Evolutionary conservation across 768 basidiomycete species (phyloP).

Genomic region (Favolaschia claudopus): DNA sequence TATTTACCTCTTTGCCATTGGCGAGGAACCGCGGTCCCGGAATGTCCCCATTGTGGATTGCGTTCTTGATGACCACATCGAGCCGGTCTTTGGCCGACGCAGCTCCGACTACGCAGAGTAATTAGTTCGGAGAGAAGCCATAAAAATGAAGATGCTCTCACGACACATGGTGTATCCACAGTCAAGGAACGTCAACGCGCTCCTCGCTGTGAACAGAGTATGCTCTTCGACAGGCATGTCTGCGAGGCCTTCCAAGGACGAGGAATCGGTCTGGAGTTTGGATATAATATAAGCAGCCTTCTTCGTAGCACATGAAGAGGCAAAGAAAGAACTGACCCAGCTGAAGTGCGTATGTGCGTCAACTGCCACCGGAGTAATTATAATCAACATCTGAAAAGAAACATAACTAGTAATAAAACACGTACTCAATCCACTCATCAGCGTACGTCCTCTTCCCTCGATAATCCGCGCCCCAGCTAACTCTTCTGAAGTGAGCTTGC

Average conservation of each 20-base stretch:
- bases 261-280: constrained; percentile 33
- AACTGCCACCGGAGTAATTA: constrained; percentile 18
- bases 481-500: constrained; percentile 28
- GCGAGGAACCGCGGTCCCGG: constrained; percentile 45
- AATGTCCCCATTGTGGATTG: constrained; percentile 42
- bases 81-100: constrained; percentile 42
- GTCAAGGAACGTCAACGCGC: constrained; percentile 42
- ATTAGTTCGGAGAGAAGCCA: neutral
- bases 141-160: neutral
- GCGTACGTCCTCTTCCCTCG: constrained; percentile 40
- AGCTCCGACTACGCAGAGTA: constrained; percentile 33
- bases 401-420: neutral
- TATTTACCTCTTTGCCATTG: constrained; percentile 37
- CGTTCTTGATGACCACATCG: constrained; percentile 42
- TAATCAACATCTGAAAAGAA: neutral
- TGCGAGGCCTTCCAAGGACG: constrained; percentile 38
- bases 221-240: constrained; percentile 41
- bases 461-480: constrained; percentile 32
- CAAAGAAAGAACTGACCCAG: constrained; percentile 17
- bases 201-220: constrained; percentile 36
- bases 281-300: neutral
- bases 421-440: constrained; percentile 45
- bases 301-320: neutral
- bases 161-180: constrained; percentile 47
- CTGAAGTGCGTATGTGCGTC: constrained; percentile 43